Evolutionary conservation across 225 moss, liverwort and hornwort species (phyloP).

Genomic region (Straminergon stramineum): DNA sequence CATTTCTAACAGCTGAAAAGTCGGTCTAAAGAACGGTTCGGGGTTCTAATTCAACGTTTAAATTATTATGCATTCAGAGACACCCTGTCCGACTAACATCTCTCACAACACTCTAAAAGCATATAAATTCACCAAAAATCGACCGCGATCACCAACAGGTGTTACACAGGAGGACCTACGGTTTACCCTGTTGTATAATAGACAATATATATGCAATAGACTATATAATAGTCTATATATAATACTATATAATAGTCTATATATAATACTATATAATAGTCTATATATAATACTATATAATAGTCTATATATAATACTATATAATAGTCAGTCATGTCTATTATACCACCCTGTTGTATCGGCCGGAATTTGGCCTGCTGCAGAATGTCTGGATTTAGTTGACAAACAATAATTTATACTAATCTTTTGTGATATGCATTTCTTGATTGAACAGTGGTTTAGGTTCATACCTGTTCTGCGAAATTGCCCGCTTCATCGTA

Average conservation of each 20-base stretch:
- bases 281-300: too few species aligned
- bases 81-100: too few species aligned
- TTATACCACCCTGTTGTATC: neutral
- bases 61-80: neutral
- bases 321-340: neutral
- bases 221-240: too few species aligned
- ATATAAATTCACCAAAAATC: too few species aligned
- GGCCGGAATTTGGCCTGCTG: neutral
- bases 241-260: too few species aligned
- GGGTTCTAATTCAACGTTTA: neutral
- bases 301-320: too few species aligned
- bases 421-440: too few species aligned
- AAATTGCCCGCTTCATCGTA: slow-evolving; percentile 29
- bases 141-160: neutral
- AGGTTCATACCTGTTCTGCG: slow-evolving; percentile 23
- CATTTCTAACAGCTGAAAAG: neutral
- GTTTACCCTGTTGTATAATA: too few species aligned
- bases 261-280: too few species aligned
- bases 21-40: neutral
- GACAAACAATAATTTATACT: neutral
- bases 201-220: too few species aligned
- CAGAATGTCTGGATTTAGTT: neutral
- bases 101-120: neutral
- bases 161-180: too few species aligned
- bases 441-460: neutral